These are phyloP conservation scores for Daedaleopsis nitida DNA, from an alignment of 768 basidiomycete genomes.

Conservation along the genomic window DNA sequence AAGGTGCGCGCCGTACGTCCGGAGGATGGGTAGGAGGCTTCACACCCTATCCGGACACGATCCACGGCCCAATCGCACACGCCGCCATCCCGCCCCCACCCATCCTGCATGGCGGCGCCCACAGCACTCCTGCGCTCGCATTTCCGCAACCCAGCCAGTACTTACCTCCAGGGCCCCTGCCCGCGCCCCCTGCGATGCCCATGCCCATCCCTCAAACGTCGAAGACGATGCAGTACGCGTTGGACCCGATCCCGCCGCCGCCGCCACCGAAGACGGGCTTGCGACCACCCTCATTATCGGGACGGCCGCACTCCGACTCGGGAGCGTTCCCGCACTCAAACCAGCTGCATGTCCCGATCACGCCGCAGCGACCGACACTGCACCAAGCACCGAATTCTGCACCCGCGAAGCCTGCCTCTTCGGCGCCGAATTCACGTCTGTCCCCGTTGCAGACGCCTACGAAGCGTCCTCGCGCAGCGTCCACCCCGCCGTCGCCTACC, in stretches of 20 bases:
- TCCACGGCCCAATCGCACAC: neutral
- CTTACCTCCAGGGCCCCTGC: conserved; percentile 18
- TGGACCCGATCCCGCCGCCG: conserved; percentile 14
- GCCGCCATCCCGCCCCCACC: conserved; percentile 11
- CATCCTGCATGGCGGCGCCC: neutral
- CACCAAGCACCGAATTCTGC: conserved; percentile 15
- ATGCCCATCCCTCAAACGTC: conserved; percentile 41
- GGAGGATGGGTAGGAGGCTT: conserved; percentile 50
- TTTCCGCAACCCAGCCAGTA: conserved; percentile 4
- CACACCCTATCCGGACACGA: neutral
- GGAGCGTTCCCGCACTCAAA: conserved; percentile 5
- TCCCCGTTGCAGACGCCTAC: conserved; percentile 9
- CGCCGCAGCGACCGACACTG: conserved; percentile 15
- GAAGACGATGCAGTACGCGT: conserved; percentile 40
- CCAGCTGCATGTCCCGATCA: conserved; percentile 8
- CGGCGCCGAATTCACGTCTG: conserved; percentile 3
- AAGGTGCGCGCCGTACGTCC: neutral
- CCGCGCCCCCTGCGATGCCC: conserved; percentile 26
- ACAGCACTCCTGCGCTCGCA: neutral
- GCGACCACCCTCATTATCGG: conserved; percentile 20
- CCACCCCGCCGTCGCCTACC: conserved; percentile 25
- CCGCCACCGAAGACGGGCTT: conserved; percentile 20
- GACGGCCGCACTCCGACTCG: conserved; percentile 38
- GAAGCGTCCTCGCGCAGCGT: conserved; percentile 17
- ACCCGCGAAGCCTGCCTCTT: conserved; percentile 11